Evolutionary conservation across 1,284 basidiomycete genomes (phyloP).

Genomic region (Cryptococcus sp.): DNA sequence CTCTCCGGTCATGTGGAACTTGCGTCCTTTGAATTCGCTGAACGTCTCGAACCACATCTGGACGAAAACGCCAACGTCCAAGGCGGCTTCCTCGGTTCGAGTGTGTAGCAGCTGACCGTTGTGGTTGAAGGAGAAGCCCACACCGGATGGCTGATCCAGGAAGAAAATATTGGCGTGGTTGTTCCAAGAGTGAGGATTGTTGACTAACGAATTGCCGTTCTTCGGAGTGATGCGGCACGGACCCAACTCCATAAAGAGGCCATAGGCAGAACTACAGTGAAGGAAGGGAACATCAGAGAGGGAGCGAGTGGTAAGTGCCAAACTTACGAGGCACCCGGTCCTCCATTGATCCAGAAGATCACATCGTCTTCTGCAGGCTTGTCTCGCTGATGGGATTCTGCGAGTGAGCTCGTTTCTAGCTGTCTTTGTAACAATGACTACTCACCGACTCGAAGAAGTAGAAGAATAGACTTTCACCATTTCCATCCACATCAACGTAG

Average conservation of each 20-base stretch:
- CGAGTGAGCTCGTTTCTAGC: background rate
- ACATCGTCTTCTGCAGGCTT: conserved; percentile 62
- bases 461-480: conserved; percentile 72
- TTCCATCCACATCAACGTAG: conserved; percentile 62
- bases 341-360: conserved; percentile 52
- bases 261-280: conserved; percentile 52
- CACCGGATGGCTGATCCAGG: conserved; percentile 58
- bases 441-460: conserved; percentile 73
- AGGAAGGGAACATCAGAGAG: background rate
- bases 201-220: conserved; percentile 35
- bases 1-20: conserved; percentile 68
- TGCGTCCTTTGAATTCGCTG: conserved; percentile 62
- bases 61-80: conserved; percentile 68
- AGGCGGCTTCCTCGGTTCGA: conserved; percentile 67
- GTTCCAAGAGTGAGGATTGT: conserved; percentile 55
- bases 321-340: conserved; percentile 33
- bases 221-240: conserved; percentile 46
- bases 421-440: background rate
- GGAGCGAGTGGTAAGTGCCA: background rate
- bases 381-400: conserved; percentile 47
- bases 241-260: conserved; percentile 57
- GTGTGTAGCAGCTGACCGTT: conserved; percentile 62
- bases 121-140: conserved; percentile 67
- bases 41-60: conserved; percentile 74
- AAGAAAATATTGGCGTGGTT: conserved; percentile 54